A percentile compares a stretch with the other conserved stretches of the same genome.
Conservation (phyloP, 495 filamentous ascomycete genomes). For the Rusavskia elegans region DNA sequence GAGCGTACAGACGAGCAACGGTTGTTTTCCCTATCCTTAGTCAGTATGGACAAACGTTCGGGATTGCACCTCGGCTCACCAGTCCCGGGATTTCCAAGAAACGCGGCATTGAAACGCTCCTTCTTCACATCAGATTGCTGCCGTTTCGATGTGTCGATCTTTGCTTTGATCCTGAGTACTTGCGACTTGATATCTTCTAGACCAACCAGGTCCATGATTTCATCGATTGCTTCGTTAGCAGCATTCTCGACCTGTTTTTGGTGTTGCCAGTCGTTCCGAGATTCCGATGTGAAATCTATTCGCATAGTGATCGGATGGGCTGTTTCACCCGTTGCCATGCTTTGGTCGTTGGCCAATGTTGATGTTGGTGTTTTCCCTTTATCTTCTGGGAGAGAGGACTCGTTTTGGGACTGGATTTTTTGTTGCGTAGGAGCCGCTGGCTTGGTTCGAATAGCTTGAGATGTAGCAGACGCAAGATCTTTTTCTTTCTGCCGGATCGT, state of each 20-base stretch:
- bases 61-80: constrained; percentile 25
- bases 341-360: too few species aligned
- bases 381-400: too few species aligned
- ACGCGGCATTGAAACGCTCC: constrained; percentile 45
- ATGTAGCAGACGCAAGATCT: too few species aligned
- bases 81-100: constrained; percentile 71
- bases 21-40: constrained; percentile 55
- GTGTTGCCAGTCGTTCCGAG: constrained; percentile 40
- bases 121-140: constrained; percentile 39
- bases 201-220: constrained; percentile 55
- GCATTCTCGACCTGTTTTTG: constrained; percentile 37
- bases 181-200: constrained; percentile 53
- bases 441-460: too few species aligned
- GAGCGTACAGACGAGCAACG: constrained; percentile 60
- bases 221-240: constrained; percentile 41
- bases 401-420: too few species aligned
- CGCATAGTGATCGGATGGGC: too few species aligned
- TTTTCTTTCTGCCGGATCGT: too few species aligned
- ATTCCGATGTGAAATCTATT: neutral
- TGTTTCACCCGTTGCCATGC: too few species aligned
- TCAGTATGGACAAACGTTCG: constrained; percentile 3
- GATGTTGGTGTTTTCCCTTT: too few species aligned
- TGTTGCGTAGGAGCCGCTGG: too few species aligned
- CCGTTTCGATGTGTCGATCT: constrained; percentile 42
- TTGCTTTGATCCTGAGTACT: constrained; percentile 49